Conservation (phyloP, 169 alveolate genomes). For the Eimeria necatrix region DNA sequence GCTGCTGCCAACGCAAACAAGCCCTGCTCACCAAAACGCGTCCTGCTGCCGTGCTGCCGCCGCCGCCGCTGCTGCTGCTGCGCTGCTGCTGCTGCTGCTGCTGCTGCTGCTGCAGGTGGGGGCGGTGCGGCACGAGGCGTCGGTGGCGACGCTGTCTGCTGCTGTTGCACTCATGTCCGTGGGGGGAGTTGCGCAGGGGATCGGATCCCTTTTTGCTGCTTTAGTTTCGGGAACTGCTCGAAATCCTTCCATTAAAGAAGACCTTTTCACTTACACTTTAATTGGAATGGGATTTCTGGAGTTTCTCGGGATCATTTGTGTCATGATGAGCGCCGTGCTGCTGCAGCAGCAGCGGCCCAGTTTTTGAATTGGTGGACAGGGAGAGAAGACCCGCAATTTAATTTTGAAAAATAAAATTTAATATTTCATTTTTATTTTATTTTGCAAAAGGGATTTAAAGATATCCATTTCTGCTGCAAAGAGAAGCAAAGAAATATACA, state of each 20-base stretch:
- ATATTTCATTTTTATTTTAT: too few relatives aligned
- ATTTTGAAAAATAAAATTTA: too few relatives aligned
- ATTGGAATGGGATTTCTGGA: constrained; percentile 96
- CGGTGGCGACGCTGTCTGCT: constrained; percentile 82
- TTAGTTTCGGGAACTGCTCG: constrained; percentile 94
- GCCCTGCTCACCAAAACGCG: too few relatives aligned
- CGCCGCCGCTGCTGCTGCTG: neutral
- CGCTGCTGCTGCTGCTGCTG: neutral
- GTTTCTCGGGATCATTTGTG: constrained; percentile 92
- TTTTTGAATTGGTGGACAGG: too few relatives aligned
- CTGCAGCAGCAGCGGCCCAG: too few relatives aligned
- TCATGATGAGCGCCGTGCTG: constrained; percentile 92
- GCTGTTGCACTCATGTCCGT: constrained; percentile 85
- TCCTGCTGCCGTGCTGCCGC: neutral
- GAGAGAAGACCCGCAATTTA: too few relatives aligned
- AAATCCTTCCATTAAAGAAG: constrained; percentile 93
- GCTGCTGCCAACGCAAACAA: too few relatives aligned
- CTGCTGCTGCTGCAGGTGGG: neutral
- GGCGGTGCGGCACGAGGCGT: constrained; percentile 79
- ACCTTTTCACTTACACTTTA: constrained; percentile 93
- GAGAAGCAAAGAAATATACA: too few relatives aligned
- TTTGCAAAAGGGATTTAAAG: too few relatives aligned
- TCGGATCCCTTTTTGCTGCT: constrained; percentile 94
- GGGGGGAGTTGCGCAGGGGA: constrained; percentile 93
- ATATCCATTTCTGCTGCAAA: too few relatives aligned